Percentiles rank a stretch among this genome's conserved stretches.
Evolutionary conservation across 2,329 filamentous ascomycete species (phyloP).

Genomic region (Beauveria rudraprayagi): DNA sequence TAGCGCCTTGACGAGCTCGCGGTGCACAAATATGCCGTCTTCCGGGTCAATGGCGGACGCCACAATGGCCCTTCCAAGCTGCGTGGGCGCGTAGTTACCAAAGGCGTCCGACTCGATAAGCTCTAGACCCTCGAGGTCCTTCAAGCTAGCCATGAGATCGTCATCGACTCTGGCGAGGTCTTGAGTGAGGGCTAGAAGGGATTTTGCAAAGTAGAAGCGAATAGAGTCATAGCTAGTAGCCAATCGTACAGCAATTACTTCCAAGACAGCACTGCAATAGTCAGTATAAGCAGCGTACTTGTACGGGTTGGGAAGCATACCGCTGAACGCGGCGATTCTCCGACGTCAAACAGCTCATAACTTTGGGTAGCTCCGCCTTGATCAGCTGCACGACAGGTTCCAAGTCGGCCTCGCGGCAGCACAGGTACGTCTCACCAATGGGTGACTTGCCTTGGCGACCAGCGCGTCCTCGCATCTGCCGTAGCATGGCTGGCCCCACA

Average conservation of each 20-base stretch:
- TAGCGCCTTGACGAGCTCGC: conserved; percentile 59
- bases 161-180: conserved; percentile 39
- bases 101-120: conserved; percentile 45
- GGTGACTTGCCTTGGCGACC: conserved; percentile 73
- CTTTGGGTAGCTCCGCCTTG: conserved; percentile 61
- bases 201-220: conserved; percentile 60
- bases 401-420: conserved; percentile 60
- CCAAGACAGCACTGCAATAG: conserved; percentile 54
- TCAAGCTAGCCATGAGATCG: conserved; percentile 51
- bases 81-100: conserved; percentile 51
- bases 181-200: conserved; percentile 54
- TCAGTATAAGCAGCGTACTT: conserved; percentile 12
- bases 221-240: conserved; percentile 58
- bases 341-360: conserved; percentile 59
- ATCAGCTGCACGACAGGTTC: conserved; percentile 63
- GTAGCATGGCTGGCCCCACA: conserved; percentile 70
- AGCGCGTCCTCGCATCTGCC: conserved; percentile 72
- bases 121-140: conserved; percentile 45
- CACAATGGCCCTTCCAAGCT: conserved; percentile 62
- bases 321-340: conserved; percentile 62
- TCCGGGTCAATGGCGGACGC: conserved; percentile 65
- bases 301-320: conserved; percentile 23
- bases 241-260: conserved; percentile 60
- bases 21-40: conserved; percentile 65
- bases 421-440: conserved; percentile 69